phyloP scores from a whole-genome alignment of 1,284 basidiomycete species.

The Vanrija pseudolonga region DNA sequence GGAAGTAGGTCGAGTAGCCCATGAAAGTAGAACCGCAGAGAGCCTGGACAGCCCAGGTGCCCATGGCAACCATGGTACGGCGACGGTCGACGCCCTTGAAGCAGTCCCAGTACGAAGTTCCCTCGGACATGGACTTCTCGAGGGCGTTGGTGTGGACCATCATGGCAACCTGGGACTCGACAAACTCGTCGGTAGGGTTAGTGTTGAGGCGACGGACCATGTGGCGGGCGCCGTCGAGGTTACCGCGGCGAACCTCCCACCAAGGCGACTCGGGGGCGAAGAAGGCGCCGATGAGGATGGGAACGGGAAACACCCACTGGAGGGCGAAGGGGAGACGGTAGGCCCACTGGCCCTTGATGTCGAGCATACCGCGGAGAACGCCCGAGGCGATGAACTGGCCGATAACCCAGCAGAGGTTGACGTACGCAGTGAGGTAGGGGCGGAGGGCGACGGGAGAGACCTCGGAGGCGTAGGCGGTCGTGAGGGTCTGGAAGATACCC shows the following conservation, averaged over 20 bases:
- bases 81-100: constrained; percentile 26
- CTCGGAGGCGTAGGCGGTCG: constrained; percentile 47
- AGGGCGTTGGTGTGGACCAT: constrained; percentile 34
- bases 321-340: constrained; percentile 6
- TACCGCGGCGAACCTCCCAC: constrained; percentile 21
- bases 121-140: constrained; percentile 20
- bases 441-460: constrained; percentile 44
- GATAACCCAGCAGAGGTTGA: constrained; percentile 52
- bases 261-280: constrained; percentile 24
- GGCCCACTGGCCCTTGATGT: constrained; percentile 1
- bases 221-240: constrained; percentile 11
- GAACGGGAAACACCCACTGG: constrained; percentile 46
- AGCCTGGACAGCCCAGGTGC: constrained; percentile 20
- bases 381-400: constrained; percentile 26
- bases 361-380: constrained; percentile 16
- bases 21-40: constrained; percentile 22
- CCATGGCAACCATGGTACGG: constrained; percentile 15
- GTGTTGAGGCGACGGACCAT: constrained; percentile 11
- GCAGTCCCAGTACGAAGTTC: constrained; percentile 25
- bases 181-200: constrained; percentile 14
- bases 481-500: constrained; percentile 44
- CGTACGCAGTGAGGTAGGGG: constrained; percentile 45
- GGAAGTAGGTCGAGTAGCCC: constrained; percentile 25
- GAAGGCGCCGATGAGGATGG: constrained; percentile 11
- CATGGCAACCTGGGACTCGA: constrained; percentile 26